phyloP scores from a whole-genome alignment of 1,284 basidiomycete genomes.

The Microbotryum lychnidis-dioicae region DNA sequence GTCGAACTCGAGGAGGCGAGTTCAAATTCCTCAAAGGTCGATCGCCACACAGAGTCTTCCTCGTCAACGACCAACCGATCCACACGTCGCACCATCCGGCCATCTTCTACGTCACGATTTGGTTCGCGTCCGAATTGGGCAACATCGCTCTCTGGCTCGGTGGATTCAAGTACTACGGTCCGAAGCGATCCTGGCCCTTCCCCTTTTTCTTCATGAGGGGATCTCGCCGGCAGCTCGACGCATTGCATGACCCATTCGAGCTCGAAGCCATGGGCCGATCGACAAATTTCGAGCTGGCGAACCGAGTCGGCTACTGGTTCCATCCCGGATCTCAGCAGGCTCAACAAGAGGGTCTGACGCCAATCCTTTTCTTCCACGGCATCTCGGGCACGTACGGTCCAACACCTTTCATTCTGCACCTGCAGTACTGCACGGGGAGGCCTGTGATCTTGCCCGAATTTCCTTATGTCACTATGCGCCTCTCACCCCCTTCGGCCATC shows the following conservation, averaged over 20 bases:
- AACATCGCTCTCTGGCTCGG: constrained; percentile 8
- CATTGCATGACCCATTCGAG: constrained; percentile 15
- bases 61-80: constrained; percentile 14
- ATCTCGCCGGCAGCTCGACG: constrained; percentile 20
- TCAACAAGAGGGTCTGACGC: constrained; percentile 6
- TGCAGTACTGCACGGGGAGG: constrained; percentile 13
- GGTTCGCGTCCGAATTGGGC: neutral
- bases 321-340: constrained; percentile 13
- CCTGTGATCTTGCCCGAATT: constrained; percentile 26
- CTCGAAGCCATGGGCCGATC: constrained; percentile 4
- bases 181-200: constrained; percentile 8
- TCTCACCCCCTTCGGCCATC: constrained; percentile 18
- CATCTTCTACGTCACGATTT: constrained; percentile 20
- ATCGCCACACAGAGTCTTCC: constrained; percentile 12
- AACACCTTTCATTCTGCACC: constrained; percentile 6
- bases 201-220: constrained; percentile 16
- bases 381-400: constrained; percentile 19
- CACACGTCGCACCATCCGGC: constrained; percentile 17
- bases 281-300: constrained; percentile 4
- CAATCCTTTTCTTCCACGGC: constrained; percentile 25
- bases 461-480: constrained; percentile 27
- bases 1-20: neutral
- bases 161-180: constrained; percentile 26
- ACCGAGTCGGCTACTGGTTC: constrained; percentile 22
- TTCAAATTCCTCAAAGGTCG: constrained; percentile 16